phyloP scores from a whole-genome alignment of 352 stramenopile genomes.

The Thraustochytrium sp. region DNA sequence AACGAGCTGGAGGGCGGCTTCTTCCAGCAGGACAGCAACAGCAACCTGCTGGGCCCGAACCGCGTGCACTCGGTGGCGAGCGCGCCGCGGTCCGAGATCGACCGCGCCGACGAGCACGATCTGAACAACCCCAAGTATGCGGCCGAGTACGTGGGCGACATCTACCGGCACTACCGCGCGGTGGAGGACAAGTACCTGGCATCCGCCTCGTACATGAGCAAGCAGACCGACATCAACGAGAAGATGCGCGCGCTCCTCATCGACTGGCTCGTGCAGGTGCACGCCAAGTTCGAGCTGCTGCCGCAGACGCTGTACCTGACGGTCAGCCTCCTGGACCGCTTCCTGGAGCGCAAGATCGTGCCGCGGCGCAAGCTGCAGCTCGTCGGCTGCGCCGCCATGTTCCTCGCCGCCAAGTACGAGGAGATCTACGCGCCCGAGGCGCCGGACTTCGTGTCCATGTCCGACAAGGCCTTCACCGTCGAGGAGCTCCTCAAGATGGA shows the following conservation, averaged over 20 bases:
- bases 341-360: constrained; percentile 77
- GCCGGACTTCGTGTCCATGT: constrained; percentile 95
- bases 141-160: constrained; percentile 78
- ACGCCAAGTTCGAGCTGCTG: constrained; percentile 95
- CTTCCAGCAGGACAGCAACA: constrained; percentile 54
- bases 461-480: constrained; percentile 88
- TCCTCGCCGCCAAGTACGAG: constrained; percentile 98
- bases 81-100: constrained; percentile 47
- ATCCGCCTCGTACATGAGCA: constrained; percentile 69
- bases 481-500: constrained; percentile 86
- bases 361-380: constrained; percentile 91
- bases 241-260: constrained; percentile 98
- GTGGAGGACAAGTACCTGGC: constrained; percentile 61
- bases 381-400: constrained; percentile 85
- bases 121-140: constrained; percentile 70
- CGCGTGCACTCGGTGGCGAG: background rate
- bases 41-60: constrained; percentile 51
- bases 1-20: too few relatives aligned
- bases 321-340: constrained; percentile 97
- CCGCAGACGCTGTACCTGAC: constrained; percentile 95
- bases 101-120: constrained; percentile 79
- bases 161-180: constrained; percentile 75
- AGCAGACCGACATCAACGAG: constrained; percentile 95
- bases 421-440: constrained; percentile 97
- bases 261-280: constrained; percentile 99